Evolutionary conservation across 768 basidiomycete genomes (phyloP).

Genomic region (Auricularia auricula-judae): DNA sequence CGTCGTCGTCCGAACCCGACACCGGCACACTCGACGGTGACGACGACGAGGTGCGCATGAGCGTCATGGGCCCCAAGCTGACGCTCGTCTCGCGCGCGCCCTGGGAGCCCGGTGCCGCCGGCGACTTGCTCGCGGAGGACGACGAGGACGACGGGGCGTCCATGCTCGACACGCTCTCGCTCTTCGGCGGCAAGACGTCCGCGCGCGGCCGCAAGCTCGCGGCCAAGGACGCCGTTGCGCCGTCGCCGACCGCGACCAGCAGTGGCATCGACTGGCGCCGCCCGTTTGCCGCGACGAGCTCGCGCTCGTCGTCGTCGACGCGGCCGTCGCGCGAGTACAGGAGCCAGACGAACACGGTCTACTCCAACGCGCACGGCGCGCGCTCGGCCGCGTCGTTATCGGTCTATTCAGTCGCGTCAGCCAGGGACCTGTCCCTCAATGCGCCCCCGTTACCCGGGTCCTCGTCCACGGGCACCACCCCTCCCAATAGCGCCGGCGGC

Average conservation of each 20-base stretch:
- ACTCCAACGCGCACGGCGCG: not conserved
- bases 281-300: not conserved
- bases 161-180: conserved; percentile 16
- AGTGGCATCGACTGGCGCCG: not conserved
- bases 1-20: not conserved
- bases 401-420: not conserved
- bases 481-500: not conserved
- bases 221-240: not conserved
- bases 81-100: conserved; percentile 72
- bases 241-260: not conserved
- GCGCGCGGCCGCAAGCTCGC: not conserved
- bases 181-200: conserved; percentile 11
- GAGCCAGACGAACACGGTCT: not conserved
- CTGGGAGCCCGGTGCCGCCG: conserved; percentile 58
- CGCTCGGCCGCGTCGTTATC: not conserved
- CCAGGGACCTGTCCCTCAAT: not conserved
- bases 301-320: not conserved
- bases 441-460: not conserved
- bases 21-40: conserved; percentile 21
- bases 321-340: not conserved
- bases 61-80: conserved; percentile 73
- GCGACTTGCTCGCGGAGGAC: conserved; percentile 27
- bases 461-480: not conserved
- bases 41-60: conserved; percentile 26
- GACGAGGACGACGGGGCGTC: conserved; percentile 32